These are phyloP conservation scores for Penicillium concentricum DNA, from an alignment of 2,329 filamentous ascomycete genomes.

Conservation along the genomic window DNA sequence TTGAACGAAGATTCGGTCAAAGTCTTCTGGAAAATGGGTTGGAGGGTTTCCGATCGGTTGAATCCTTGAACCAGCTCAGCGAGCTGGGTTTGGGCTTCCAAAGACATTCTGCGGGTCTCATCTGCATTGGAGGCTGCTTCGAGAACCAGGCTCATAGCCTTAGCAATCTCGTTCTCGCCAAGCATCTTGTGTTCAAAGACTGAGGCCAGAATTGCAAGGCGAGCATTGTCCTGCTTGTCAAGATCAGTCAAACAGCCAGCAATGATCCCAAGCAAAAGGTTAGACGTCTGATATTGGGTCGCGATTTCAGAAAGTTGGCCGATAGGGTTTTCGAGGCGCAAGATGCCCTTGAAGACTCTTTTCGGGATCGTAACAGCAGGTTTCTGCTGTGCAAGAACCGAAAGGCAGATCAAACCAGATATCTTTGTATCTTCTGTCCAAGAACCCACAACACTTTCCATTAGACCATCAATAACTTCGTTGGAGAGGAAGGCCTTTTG, in stretches of 20 bases:
- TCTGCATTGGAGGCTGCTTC: slow-evolving; percentile 48
- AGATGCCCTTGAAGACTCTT: slow-evolving; percentile 61
- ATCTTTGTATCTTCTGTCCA: slow-evolving; percentile 73
- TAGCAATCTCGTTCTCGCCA: slow-evolving; percentile 29
- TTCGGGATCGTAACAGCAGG: slow-evolving; percentile 67
- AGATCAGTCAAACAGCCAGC: slow-evolving; percentile 34
- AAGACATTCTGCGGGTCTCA: slow-evolving; percentile 34
- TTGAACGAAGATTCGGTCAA: slow-evolving; percentile 68
- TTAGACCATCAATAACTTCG: slow-evolving; percentile 75
- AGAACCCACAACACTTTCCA: slow-evolving; percentile 80
- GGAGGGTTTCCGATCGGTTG: slow-evolving; percentile 59
- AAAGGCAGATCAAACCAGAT: slow-evolving; percentile 74
- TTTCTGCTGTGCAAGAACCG: slow-evolving; percentile 78
- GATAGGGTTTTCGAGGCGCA: slow-evolving; percentile 35
- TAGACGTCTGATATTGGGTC: slow-evolving; percentile 33
- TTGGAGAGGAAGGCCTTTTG: slow-evolving; percentile 79
- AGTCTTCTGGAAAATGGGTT: slow-evolving; percentile 64
- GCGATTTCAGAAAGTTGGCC: slow-evolving; percentile 36
- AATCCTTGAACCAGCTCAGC: slow-evolving; percentile 67
- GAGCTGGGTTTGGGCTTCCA: slow-evolving; percentile 60
- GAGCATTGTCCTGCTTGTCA: slow-evolving; percentile 31
- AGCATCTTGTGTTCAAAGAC: slow-evolving; percentile 37
- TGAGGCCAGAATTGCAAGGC: slow-evolving; percentile 49
- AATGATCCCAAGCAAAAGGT: slow-evolving; percentile 39
- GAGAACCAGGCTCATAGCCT: slow-evolving; percentile 36